phyloP scores from a whole-genome alignment of 257 asterid genomes.

The Solanum pinnatisectum region DNA sequence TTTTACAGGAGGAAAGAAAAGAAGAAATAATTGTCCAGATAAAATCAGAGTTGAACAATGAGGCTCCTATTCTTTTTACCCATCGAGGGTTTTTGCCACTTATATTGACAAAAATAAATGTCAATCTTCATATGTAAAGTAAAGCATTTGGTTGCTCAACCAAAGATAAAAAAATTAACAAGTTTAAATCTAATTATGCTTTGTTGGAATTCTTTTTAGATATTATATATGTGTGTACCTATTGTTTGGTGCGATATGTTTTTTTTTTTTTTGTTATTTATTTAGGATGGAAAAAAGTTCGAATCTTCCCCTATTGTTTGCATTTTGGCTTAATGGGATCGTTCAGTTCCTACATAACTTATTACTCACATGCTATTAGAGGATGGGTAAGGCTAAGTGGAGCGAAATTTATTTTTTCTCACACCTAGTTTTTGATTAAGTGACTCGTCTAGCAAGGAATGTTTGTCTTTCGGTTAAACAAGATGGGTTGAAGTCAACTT shows the following conservation, averaged over 20 bases:
- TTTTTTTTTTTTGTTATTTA: background rate
- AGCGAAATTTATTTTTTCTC: background rate
- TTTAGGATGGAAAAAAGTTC: background rate
- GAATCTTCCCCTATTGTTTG: background rate
- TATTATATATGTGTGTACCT: background rate
- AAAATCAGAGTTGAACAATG: background rate
- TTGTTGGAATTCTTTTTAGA: background rate
- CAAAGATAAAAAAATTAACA: background rate
- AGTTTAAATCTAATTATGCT: background rate
- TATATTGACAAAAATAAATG: slow-evolving; percentile 27
- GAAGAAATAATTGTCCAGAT: background rate
- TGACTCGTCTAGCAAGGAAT: background rate
- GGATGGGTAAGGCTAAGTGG: background rate
- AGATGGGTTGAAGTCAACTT: no score
- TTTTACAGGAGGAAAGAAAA: background rate
- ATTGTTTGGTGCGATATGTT: background rate
- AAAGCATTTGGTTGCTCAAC: background rate
- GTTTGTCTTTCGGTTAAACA: background rate
- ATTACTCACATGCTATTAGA: background rate
- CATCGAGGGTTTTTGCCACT: slow-evolving; percentile 16
- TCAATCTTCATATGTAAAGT: background rate
- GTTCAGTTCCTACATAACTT: background rate
- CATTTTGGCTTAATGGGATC: background rate
- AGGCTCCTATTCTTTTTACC: slow-evolving; percentile 23
- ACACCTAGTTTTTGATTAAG: background rate